A percentile compares a stretch with the other conserved stretches of the same genome.
phyloP scores from a whole-genome alignment of 345 rosid genomes.

The Punica granatum region DNA sequence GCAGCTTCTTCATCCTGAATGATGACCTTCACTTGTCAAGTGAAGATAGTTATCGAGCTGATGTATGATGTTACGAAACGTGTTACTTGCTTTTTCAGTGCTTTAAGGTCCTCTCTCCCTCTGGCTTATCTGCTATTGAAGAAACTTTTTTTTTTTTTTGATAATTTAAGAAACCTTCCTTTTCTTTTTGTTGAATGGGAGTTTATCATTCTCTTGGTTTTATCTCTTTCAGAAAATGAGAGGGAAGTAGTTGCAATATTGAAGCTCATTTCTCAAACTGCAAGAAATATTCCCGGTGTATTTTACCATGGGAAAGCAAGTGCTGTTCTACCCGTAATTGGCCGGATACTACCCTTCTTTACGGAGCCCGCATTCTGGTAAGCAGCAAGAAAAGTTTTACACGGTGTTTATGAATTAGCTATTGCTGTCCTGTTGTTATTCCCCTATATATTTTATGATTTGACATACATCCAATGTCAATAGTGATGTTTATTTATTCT shows the following conservation, averaged over 20 bases:
- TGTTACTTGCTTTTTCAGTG: too few relatives aligned
- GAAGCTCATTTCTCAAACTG: slow-evolving; percentile 72
- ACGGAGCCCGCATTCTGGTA: slow-evolving; percentile 74
- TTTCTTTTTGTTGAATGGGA: neutral
- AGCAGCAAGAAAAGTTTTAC: slow-evolving; percentile 12
- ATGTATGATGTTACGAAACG: too few relatives aligned
- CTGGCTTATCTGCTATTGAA: neutral
- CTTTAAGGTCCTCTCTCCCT: neutral
- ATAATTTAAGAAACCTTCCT: too few relatives aligned
- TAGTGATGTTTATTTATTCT: neutral
- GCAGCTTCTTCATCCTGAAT: too few relatives aligned
- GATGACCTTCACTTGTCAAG: too few relatives aligned
- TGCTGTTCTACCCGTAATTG: slow-evolving; percentile 66
- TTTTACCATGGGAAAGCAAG: slow-evolving; percentile 75
- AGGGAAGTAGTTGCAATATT: slow-evolving; percentile 75
- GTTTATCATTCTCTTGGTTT: neutral
- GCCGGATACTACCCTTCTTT: slow-evolving; percentile 71
- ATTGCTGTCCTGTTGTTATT: neutral
- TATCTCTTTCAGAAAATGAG: slow-evolving; percentile 48
- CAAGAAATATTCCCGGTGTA: slow-evolving; percentile 71
- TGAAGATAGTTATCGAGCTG: too few relatives aligned
- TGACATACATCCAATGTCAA: neutral
- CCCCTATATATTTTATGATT: neutral
- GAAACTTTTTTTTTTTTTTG: neutral
- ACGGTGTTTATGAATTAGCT: neutral